phyloP scores from a whole-genome alignment of 1,284 basidiomycete species.

The Ceratorhiza oryzae-sativae region DNA sequence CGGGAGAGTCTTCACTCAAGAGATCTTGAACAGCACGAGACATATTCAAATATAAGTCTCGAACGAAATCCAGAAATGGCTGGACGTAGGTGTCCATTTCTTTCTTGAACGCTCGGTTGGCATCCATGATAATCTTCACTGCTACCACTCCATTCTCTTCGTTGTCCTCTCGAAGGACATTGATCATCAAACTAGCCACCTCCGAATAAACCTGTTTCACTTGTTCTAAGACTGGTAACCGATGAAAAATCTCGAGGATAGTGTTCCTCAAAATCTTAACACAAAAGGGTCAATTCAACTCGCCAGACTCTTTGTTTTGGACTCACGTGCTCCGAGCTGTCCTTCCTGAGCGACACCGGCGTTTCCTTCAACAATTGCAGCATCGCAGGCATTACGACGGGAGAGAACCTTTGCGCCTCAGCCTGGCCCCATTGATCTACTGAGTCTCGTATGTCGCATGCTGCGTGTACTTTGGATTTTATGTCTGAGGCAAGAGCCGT shows the following conservation, averaged over 20 bases:
- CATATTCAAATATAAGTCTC: constrained; percentile 82
- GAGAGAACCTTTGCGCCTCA: constrained; percentile 71
- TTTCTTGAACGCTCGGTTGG: constrained; percentile 71
- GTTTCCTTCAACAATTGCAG: constrained; percentile 33
- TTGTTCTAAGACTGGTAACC: constrained; percentile 83
- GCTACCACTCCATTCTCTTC: constrained; percentile 94
- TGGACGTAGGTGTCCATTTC: constrained; percentile 79
- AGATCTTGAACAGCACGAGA: constrained; percentile 76
- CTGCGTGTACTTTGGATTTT: constrained; percentile 70
- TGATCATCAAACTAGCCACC: constrained; percentile 78
- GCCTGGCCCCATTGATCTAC: constrained; percentile 84
- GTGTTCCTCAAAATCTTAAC: constrained; percentile 78
- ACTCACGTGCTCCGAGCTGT: constrained; percentile 36
- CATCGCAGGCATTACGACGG: constrained; percentile 35
- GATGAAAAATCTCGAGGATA: constrained; percentile 87
- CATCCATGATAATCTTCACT: constrained; percentile 92
- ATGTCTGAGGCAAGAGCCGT: constrained; percentile 59
- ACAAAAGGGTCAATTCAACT: background rate
- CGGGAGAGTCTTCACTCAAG: constrained; percentile 57
- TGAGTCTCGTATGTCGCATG: constrained; percentile 85
- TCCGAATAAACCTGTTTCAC: constrained; percentile 73
- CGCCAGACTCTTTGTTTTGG: background rate
- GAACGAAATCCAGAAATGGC: constrained; percentile 79
- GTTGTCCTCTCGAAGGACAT: constrained; percentile 88
- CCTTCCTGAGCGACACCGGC: constrained; percentile 31